These are phyloP conservation scores for Begonia fuchsioides DNA, from an alignment of 306 rosid species.

Conservation along the genomic window DNA sequence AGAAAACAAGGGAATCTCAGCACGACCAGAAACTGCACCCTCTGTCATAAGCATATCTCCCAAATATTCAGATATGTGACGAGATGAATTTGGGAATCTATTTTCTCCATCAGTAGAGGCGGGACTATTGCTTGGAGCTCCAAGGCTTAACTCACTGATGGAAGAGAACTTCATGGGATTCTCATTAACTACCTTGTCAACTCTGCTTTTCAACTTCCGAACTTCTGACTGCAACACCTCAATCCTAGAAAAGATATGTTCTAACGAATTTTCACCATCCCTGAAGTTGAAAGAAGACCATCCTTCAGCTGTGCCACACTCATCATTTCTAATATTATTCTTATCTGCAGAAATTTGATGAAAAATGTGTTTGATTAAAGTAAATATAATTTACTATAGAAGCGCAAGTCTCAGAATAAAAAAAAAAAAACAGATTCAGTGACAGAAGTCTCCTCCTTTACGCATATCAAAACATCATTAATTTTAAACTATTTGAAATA, in stretches of 20 bases:
- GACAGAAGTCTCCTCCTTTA: too few species aligned
- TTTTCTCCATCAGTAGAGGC: conserved; percentile 15
- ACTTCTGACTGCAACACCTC: conserved; percentile 34
- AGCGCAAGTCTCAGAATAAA: too few species aligned
- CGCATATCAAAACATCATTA: too few species aligned
- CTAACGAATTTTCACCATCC: conserved; percentile 27
- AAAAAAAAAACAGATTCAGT: too few species aligned
- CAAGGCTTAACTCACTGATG: conserved; percentile 15
- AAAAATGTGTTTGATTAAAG: too few species aligned
- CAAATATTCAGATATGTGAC: conserved; percentile 18
- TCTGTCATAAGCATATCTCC: conserved; percentile 26
- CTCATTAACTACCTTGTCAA: conserved; percentile 32
- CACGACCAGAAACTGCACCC: conserved; percentile 17
- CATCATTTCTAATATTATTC: conserved; percentile 13
- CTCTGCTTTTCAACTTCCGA: conserved; percentile 34
- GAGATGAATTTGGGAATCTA: conserved; percentile 17
- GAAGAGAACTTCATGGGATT: conserved; percentile 25
- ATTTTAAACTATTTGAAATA: too few species aligned
- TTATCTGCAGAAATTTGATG: conserved; percentile 16
- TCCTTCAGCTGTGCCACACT: conserved; percentile 21
- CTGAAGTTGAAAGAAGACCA: conserved; percentile 15
- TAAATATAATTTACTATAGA: too few species aligned
- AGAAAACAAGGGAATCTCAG: conserved; percentile 22
- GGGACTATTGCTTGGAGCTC: conserved; percentile 17
- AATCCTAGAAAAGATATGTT: conserved; percentile 24